These are phyloP conservation scores for Ambrosia trifida DNA, from an alignment of 129 eudicot genomes.

Conservation along the genomic window DNA sequence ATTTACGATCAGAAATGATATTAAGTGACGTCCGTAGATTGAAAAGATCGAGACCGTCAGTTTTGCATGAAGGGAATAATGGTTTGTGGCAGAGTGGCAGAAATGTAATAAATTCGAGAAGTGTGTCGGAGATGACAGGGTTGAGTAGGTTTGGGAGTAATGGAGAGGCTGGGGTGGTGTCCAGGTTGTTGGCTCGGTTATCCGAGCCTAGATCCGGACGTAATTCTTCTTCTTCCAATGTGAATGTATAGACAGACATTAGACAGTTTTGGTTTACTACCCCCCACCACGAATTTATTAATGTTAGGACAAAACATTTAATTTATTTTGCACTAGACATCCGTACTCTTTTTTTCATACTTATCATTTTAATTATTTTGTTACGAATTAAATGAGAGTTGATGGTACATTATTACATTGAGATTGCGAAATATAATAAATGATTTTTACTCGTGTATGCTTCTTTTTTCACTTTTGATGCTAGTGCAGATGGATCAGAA, in stretches of 20 bases:
- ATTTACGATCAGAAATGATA: slow-evolving; percentile 60
- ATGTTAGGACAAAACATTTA: background rate
- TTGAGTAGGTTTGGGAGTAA: slow-evolving; percentile 65
- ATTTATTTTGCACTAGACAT: slow-evolving; percentile 3
- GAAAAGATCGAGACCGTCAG: slow-evolving; percentile 46
- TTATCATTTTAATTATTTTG: background rate
- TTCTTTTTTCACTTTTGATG: too few relatives aligned
- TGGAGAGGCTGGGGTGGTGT: slow-evolving; percentile 35
- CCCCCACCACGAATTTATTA: slow-evolving; percentile 11
- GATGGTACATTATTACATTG: background rate
- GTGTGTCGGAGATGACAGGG: slow-evolving; percentile 94
- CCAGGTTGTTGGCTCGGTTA: slow-evolving; percentile 66
- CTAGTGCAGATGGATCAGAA: too few relatives aligned
- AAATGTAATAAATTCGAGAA: slow-evolving; percentile 71
- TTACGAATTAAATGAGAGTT: background rate
- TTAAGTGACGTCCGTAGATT: slow-evolving; percentile 55
- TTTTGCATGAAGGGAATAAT: slow-evolving; percentile 39
- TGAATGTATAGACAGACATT: slow-evolving; percentile 15
- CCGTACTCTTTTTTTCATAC: background rate
- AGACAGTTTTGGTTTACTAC: background rate
- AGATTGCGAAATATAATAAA: background rate
- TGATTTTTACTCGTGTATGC: background rate
- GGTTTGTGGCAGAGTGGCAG: slow-evolving; percentile 54
- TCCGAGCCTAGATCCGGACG: slow-evolving; percentile 49
- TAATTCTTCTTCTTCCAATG: slow-evolving; percentile 37